Conservation (phyloP, 2,329 filamentous ascomycete species). For the Paraphaeosphaeria sporulosa region DNA sequence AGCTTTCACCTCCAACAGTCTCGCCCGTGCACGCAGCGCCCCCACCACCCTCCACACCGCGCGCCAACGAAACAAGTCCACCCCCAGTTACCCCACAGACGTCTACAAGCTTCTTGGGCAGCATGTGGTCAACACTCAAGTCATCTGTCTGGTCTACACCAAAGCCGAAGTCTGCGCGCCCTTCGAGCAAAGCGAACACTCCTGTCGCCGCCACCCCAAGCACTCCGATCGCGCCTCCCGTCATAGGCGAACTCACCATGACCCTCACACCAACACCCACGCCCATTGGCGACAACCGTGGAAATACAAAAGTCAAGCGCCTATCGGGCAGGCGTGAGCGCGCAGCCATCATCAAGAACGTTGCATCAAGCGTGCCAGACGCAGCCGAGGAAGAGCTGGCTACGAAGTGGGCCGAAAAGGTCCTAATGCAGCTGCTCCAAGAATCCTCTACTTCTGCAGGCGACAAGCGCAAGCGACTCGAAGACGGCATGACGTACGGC, state of each 20-base stretch:
- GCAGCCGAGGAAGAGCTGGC: slow-evolving; percentile 29
- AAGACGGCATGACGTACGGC: slow-evolving; percentile 31
- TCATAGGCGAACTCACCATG: slow-evolving; percentile 26
- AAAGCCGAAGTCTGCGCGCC: slow-evolving; percentile 3
- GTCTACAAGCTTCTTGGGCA: background rate
- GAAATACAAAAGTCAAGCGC: slow-evolving; percentile 22
- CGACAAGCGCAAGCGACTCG: slow-evolving; percentile 41
- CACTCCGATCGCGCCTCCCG: slow-evolving; percentile 2
- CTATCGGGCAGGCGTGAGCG: slow-evolving; percentile 22
- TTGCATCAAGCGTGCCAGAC: slow-evolving; percentile 30
- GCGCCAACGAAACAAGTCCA: background rate
- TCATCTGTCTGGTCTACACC: slow-evolving; percentile 2
- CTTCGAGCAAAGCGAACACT: background rate
- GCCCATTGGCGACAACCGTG: slow-evolving; percentile 34
- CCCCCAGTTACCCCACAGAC: slow-evolving; percentile 1
- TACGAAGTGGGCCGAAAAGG: slow-evolving; percentile 35
- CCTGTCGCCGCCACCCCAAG: background rate
- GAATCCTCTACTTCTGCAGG: slow-evolving; percentile 26
- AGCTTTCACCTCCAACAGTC: background rate
- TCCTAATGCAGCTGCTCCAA: slow-evolving; percentile 26
- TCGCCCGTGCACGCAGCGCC: background rate
- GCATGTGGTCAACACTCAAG: background rate
- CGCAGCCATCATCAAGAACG: slow-evolving; percentile 23
- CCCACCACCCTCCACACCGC: background rate
- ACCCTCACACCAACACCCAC: slow-evolving; percentile 35